Percentiles rank a stretch among this genome's conserved stretches.
Evolutionary conservation across 371 early-diverging fungal genomes (phyloP).

Genomic region (Rhizopus sp.): DNA sequence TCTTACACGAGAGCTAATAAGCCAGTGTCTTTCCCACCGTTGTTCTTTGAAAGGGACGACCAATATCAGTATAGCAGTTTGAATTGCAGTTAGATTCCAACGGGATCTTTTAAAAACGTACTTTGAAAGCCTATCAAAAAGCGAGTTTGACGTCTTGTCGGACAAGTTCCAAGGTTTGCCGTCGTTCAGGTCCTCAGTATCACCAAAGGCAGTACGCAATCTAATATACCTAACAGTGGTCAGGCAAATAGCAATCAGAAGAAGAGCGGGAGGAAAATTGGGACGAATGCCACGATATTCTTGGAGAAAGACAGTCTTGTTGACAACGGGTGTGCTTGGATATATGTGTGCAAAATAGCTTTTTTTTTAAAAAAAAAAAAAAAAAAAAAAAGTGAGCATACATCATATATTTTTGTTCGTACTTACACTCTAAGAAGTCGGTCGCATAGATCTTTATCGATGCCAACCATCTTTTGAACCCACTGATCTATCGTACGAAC

Average conservation of each 20-base stretch:
- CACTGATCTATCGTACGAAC: slow-evolving; percentile 18
- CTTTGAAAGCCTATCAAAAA: slow-evolving; percentile 6
- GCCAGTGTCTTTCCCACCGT: slow-evolving; percentile 24
- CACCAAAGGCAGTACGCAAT: slow-evolving; percentile 6
- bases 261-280: slow-evolving; percentile 10
- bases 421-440: slow-evolving; percentile 28
- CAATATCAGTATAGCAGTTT: slow-evolving; percentile 36
- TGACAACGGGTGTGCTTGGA: slow-evolving; percentile 23
- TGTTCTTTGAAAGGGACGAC: slow-evolving; percentile 37
- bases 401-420: background rate
- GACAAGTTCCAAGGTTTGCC: slow-evolving; percentile 10
- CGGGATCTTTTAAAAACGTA: slow-evolving; percentile 5
- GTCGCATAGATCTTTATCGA: slow-evolving; percentile 28
- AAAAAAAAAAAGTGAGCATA: background rate
- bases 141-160: slow-evolving; percentile 1
- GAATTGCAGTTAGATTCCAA: slow-evolving; percentile 35
- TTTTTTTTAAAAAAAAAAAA: too few relatives aligned
- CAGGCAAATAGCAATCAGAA: slow-evolving; percentile 25
- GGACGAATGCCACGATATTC: slow-evolving; percentile 26
- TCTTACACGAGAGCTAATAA: slow-evolving; percentile 33
- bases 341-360: slow-evolving; percentile 33
- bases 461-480: slow-evolving; percentile 23
- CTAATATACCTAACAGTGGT: slow-evolving; percentile 20
- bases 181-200: slow-evolving; percentile 3
- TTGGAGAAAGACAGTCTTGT: slow-evolving; percentile 22